phyloP scores from a whole-genome alignment of 2,329 filamentous ascomycete species.

The Tolypocladium guangdongense region DNA sequence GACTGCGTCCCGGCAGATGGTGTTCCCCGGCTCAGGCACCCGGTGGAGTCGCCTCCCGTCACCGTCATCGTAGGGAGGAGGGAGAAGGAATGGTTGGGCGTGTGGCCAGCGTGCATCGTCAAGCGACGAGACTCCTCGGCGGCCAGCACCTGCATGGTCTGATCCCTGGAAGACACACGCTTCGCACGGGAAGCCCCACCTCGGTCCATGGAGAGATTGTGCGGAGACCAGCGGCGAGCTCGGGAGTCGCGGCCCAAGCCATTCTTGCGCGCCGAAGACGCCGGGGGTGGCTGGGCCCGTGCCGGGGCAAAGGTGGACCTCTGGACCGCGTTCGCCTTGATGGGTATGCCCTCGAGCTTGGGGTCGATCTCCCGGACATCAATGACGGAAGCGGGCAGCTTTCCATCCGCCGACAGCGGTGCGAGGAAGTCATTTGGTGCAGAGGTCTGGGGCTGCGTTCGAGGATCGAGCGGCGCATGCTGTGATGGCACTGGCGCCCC shows the following conservation, averaged over 20 bases:
- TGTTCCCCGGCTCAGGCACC: slow-evolving; percentile 17
- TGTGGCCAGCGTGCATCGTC: slow-evolving; percentile 53
- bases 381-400: slow-evolving; percentile 33
- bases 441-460: slow-evolving; percentile 29
- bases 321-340: slow-evolving; percentile 42
- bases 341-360: slow-evolving; percentile 46
- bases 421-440: slow-evolving; percentile 24
- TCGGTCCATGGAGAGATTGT: neutral
- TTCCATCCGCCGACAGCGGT: slow-evolving; percentile 16
- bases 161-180: slow-evolving; percentile 24
- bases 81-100: slow-evolving; percentile 49
- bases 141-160: slow-evolving; percentile 34
- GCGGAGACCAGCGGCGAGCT: neutral
- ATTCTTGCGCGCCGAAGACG: slow-evolving; percentile 14
- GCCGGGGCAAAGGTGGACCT: slow-evolving; percentile 38
- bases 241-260: slow-evolving; percentile 4
- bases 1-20: slow-evolving; percentile 12
- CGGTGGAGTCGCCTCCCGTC: slow-evolving; percentile 20
- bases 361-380: slow-evolving; percentile 48
- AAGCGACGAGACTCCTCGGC: slow-evolving; percentile 40
- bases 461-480: slow-evolving; percentile 30
- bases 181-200: slow-evolving; percentile 8
- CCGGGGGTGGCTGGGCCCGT: slow-evolving; percentile 15
- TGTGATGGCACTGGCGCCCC: slow-evolving; percentile 24
- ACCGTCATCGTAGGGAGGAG: slow-evolving; percentile 33